Base-by-base conservation (phyloP, 2,329 filamentous ascomycete species). In the Cercospora nicotianae region DNA sequence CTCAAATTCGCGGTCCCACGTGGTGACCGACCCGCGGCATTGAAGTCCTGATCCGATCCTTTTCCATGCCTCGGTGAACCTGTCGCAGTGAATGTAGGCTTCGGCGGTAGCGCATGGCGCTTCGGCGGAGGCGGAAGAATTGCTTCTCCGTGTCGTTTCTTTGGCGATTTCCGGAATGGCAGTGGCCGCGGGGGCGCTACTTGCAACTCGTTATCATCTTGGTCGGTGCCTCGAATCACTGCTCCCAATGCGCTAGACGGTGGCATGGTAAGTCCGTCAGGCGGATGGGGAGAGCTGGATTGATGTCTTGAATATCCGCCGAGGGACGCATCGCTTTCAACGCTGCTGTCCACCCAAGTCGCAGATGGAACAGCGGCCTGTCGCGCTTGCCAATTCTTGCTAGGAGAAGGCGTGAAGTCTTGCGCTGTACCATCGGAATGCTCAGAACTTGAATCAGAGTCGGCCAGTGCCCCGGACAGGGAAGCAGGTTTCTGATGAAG, bases 221-320 rank as follows among this genome's bases (percentile, higher is more conserved):
- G 39, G 7, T 58, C 57, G 20, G 64, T 61, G 23, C 55, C 64
- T 26, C 57, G 39, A 53, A 65, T 39, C 13, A 65, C 64, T 23
- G 57, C 55, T 13, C 64, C 64, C 12, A 65, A 23, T 12, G 64
- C 42, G 42, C 64, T 65, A 9, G 64, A 65, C 1, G 64, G 64
- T 28, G 64, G 64, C 18, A 65, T 31, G 31, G 33, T 42, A n/a
- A 31, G 33, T 26, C 30, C 42, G 18, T 55, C 13, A 16, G 3
- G 31, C 16, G 10, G 39, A 13, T 18, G 33, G 5, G 64, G 64
- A 53, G 64, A 61, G 23, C 10, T 30, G 33, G 64, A 55, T 13
- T 58, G 18, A 9, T 18, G 57, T 26, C 58, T 55, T 39, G 57
- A 55, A 23, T 31, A 18, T 28, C 51, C 64, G 8, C 18, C 30